phyloP scores from a whole-genome alignment of 345 rosid genomes.

The Combretum micranthum region DNA sequence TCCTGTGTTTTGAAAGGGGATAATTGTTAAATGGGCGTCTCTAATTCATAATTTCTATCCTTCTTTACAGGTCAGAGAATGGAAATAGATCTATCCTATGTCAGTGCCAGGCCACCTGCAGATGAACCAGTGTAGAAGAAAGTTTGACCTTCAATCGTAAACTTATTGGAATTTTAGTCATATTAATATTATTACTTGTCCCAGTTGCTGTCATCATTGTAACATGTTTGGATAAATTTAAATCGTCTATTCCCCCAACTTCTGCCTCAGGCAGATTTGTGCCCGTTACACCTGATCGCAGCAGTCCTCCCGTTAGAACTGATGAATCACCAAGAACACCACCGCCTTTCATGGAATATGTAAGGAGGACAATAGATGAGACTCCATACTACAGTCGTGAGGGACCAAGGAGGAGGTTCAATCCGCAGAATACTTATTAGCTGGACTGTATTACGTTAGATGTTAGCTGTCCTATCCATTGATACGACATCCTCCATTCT shows the following conservation, averaged over 20 bases:
- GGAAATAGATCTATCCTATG: slow-evolving; percentile 45
- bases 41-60: not conserved
- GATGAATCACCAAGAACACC: slow-evolving; percentile 85
- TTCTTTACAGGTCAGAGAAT: slow-evolving; percentile 55
- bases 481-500: too few species aligned
- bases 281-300: slow-evolving; percentile 47
- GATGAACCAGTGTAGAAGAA: too few species aligned
- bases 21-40: not conserved
- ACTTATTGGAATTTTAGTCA: too few species aligned
- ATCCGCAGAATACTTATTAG: slow-evolving; percentile 77
- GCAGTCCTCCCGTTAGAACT: slow-evolving; percentile 26
- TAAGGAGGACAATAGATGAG: slow-evolving; percentile 79
- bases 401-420: slow-evolving; percentile 56
- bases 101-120: too few species aligned
- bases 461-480: too few species aligned
- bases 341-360: slow-evolving; percentile 74
- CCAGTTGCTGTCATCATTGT: slow-evolving; percentile 12
- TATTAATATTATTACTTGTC: slow-evolving; percentile 14
- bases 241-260: slow-evolving; percentile 18
- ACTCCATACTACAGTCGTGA: slow-evolving; percentile 77
- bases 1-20: too few species aligned
- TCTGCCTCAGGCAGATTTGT: slow-evolving; percentile 16
- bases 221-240: slow-evolving; percentile 14
- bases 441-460: not conserved
- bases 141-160: too few species aligned